A percentile compares a stretch with the other conserved stretches of the same genome.
These are phyloP conservation scores for Sequoia sempervirens DNA, from an alignment of 75 land plant species.

Conservation along the genomic window DNA sequence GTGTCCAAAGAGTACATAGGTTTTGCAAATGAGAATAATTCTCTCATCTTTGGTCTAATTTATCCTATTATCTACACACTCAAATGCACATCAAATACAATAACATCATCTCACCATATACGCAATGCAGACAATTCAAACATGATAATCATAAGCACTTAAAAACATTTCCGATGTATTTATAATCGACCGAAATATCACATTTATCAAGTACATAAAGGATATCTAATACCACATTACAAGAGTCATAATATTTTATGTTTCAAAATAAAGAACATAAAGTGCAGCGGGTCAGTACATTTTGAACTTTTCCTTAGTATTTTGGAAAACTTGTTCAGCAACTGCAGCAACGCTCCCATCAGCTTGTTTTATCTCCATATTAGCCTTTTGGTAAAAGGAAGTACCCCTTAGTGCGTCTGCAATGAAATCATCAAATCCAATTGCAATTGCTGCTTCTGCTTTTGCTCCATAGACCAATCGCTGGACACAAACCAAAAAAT, in stretches of 20 bases:
- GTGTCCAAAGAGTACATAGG: too few species aligned
- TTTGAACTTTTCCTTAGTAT: slow-evolving; percentile 73
- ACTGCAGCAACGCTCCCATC: slow-evolving; percentile 76
- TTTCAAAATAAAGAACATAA: neutral
- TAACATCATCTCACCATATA: too few species aligned
- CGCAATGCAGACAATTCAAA: too few species aligned
- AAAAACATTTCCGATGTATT: too few species aligned
- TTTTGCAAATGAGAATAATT: too few species aligned
- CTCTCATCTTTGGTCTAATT: too few species aligned
- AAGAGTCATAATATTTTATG: neutral
- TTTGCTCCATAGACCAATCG: slow-evolving; percentile 94
- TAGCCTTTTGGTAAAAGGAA: slow-evolving; percentile 79
- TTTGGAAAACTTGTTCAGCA: slow-evolving; percentile 85
- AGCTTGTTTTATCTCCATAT: slow-evolving; percentile 81
- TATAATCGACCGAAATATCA: too few species aligned
- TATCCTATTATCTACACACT: too few species aligned
- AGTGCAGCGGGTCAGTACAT: slow-evolving; percentile 51
- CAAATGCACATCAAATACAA: too few species aligned
- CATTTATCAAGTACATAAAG: neutral
- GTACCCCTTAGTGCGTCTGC: slow-evolving; percentile 97
- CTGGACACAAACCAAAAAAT: slow-evolving; percentile 29
- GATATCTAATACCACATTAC: neutral
- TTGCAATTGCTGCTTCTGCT: slow-evolving; percentile 93
- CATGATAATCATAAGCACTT: too few species aligned
- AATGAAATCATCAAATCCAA: slow-evolving; percentile 96